Evolutionary conservation across 2,329 filamentous ascomycete genomes (phyloP).

Genomic region (Dactylellina sp.): DNA sequence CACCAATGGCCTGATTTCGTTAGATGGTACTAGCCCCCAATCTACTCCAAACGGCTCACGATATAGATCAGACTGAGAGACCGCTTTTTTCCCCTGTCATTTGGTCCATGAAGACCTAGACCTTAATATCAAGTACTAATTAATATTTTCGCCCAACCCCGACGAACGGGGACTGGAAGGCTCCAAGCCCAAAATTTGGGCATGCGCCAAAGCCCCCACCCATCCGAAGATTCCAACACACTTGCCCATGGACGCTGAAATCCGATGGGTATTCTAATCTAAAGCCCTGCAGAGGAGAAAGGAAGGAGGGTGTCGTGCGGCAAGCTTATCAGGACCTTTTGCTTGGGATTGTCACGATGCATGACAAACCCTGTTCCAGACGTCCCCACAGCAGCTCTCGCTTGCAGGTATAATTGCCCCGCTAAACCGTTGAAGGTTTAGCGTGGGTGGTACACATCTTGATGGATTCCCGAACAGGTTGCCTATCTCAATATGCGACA

Average conservation of each 20-base stretch:
- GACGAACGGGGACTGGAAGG: background rate
- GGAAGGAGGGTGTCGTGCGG: background rate
- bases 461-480: conserved; percentile 12
- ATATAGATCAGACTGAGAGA: too few species aligned
- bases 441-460: conserved; percentile 14
- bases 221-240: background rate
- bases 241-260: background rate
- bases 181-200: background rate
- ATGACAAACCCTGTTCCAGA: conserved; percentile 21
- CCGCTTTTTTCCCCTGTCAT: too few species aligned
- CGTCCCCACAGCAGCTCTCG: conserved; percentile 4
- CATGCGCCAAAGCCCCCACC: too few species aligned
- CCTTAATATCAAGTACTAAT: too few species aligned
- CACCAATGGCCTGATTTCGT: too few species aligned
- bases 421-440: conserved; percentile 12
- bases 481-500: conserved; percentile 22
- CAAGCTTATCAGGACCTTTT: conserved; percentile 26
- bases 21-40: too few species aligned
- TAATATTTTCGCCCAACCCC: conserved; percentile 2
- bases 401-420: background rate
- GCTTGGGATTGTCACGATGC: conserved; percentile 27
- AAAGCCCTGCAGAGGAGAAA: too few species aligned
- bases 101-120: too few species aligned
- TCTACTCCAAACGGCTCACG: too few species aligned
- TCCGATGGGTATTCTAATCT: too few species aligned